Evolutionary conservation across 768 basidiomycete species (phyloP).

Genomic region (Postia placenta): DNA sequence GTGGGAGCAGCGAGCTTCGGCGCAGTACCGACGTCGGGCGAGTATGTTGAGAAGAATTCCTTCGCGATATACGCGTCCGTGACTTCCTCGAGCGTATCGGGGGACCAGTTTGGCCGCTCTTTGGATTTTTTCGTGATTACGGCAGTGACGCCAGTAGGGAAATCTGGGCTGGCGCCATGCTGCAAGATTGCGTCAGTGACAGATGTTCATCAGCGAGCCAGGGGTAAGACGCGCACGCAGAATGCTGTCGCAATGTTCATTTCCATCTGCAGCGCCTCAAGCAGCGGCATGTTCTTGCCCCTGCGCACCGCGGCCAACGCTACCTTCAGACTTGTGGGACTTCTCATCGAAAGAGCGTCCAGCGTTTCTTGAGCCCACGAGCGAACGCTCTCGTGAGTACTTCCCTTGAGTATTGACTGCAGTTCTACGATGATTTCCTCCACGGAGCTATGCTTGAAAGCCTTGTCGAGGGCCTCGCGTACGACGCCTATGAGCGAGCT

Average conservation of each 20-base stretch:
- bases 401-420: slow-evolving; percentile 29
- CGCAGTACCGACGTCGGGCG: slow-evolving; percentile 29
- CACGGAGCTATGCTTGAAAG: slow-evolving; percentile 69
- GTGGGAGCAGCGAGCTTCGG: slow-evolving; percentile 22
- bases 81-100: slow-evolving; percentile 56
- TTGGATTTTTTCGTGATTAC: slow-evolving; percentile 49
- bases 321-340: slow-evolving; percentile 91
- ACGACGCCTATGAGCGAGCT: slow-evolving; percentile 51
- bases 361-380: slow-evolving; percentile 75
- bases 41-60: slow-evolving; percentile 62
- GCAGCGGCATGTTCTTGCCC: slow-evolving; percentile 59
- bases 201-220: background rate
- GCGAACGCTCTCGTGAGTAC: slow-evolving; percentile 41
- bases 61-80: slow-evolving; percentile 44
- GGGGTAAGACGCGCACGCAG: slow-evolving; percentile 53
- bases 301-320: slow-evolving; percentile 73
- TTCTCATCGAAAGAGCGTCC: slow-evolving; percentile 55
- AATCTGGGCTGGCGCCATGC: slow-evolving; percentile 79
- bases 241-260: slow-evolving; percentile 84
- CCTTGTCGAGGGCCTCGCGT: slow-evolving; percentile 73
- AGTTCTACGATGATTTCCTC: slow-evolving; percentile 64
- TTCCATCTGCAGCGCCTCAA: slow-evolving; percentile 76
- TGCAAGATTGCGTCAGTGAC: slow-evolving; percentile 24
- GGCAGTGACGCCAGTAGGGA: slow-evolving; percentile 71
- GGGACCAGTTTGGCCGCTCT: slow-evolving; percentile 67